Evolutionary conservation across 75 land plant genomes (phyloP), one percentile per base, ranked within the genome.

Genomic region (Selaginella moellendorffii): DNA sequence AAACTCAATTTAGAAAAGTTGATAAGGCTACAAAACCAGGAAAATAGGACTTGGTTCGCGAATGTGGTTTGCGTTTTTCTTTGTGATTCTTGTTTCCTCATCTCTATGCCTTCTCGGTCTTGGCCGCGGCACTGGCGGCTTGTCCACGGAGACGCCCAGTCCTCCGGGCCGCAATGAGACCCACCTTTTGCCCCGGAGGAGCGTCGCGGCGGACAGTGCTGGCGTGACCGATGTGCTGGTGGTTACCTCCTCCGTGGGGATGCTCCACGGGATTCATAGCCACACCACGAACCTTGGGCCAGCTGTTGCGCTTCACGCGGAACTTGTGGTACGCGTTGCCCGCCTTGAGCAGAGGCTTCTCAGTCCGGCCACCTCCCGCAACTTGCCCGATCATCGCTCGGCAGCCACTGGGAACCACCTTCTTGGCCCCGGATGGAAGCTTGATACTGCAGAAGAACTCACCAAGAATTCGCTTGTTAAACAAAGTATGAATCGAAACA

Each of bases 111-210:
- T 65, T 63, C 23, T 82, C 82, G 14, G 78, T 62, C 66, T 82
- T 82, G 42, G 82, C 65, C 36, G 84, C 79, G 58, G 76, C 74
- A 19, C 76, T 69, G 53, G 84, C 84, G 54, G 88, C 78, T 81
- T 30, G 1, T 85, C 82, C 85, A 5, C 65, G 73, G 71, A 79
- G 69, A 54, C 82, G 65, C 79, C 8, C 74, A 83, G 85, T 82
- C 29, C 66, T 80, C 83, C 65, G 78, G 73, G 69, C 80, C 68
- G 77, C 88, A 88, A 82, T 82, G 24, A 82, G 85, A 71, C 85
- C 85, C 64, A 82, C 85, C 76, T 82, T 82, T 36, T 82, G 79
- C 23, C 75, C 78, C 36, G 80, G 79, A 42, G 78, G 78, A 0
- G 80, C 80, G 66, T 75, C 80, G 53, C 80, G 73, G 25, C 81